A percentile compares a stretch with the other conserved stretches of the same genome.
Conservation (phyloP, 805 yeast genomes). For the Jamesozyma lodderae region DNA sequence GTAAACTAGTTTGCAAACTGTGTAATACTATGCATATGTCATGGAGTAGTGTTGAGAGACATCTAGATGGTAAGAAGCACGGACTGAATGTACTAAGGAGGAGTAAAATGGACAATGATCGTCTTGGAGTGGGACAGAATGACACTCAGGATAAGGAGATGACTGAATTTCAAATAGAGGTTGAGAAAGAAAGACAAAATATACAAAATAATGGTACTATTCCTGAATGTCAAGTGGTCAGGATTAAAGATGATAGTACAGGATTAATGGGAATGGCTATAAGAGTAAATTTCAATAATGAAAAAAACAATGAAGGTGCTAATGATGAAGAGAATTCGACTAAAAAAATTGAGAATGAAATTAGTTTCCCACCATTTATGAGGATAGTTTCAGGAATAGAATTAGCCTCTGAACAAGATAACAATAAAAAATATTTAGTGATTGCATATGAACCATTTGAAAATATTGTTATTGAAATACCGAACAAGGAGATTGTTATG, state of each 20-base stretch:
- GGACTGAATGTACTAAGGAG: constrained; percentile 62
- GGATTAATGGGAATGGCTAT: constrained; percentile 57
- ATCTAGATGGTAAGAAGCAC: constrained; percentile 78
- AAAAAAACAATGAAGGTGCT: constrained; percentile 29
- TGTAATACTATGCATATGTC: constrained; percentile 77
- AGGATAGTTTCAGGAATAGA: constrained; percentile 76
- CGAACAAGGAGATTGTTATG: constrained; percentile 36
- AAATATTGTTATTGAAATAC: constrained; percentile 66
- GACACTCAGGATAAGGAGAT: constrained; percentile 12
- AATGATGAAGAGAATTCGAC: background rate
- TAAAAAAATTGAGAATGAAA: background rate
- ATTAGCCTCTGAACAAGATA: constrained; percentile 42
- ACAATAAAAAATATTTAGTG: constrained; percentile 49
- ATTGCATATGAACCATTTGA: constrained; percentile 89
- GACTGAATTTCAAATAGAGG: constrained; percentile 18
- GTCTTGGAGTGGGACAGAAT: background rate
- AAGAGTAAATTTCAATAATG: constrained; percentile 43
- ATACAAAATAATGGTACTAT: constrained; percentile 18
- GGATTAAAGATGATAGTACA: constrained; percentile 54
- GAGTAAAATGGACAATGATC: constrained; percentile 27
- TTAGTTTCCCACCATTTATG: constrained; percentile 42
- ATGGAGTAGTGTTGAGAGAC: constrained; percentile 75
- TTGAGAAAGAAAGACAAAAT: constrained; percentile 14
- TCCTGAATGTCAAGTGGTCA: constrained; percentile 62
- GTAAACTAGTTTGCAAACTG: constrained; percentile 72